Conservation (phyloP, 23 red algal genomes). For the Gracilariopsis chorda region DNA sequence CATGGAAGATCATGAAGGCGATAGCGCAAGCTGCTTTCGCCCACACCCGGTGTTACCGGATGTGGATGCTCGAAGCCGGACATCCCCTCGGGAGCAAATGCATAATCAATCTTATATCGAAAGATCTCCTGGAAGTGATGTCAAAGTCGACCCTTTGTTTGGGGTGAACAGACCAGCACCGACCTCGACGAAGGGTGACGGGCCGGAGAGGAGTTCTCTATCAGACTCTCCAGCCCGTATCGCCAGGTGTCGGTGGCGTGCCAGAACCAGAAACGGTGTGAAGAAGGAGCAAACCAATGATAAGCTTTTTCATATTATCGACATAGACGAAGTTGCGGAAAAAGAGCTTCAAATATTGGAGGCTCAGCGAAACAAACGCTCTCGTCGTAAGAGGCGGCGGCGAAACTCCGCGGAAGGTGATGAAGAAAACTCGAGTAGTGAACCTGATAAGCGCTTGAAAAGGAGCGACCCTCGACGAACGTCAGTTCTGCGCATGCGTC, state of each 20-base stretch:
- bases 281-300: background rate
- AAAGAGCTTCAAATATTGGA: slow-evolving; percentile 46
- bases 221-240: slow-evolving; percentile 40
- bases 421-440: slow-evolving; percentile 14
- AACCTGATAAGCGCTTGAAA: background rate
- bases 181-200: background rate
- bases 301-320: background rate
- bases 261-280: slow-evolving; percentile 13
- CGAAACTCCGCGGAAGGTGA: background rate
- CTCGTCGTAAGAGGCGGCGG: slow-evolving; percentile 2
- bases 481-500: background rate
- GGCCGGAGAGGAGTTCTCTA: slow-evolving; percentile 40
- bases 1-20: slow-evolving; percentile 57
- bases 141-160: background rate
- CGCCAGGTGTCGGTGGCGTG: background rate
- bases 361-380: background rate
- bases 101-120: background rate
- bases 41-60: background rate
- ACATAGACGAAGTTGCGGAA: slow-evolving; percentile 61
- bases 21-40: slow-evolving; percentile 54
- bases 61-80: slow-evolving; percentile 5
- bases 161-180: no score
- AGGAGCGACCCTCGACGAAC: background rate
- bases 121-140: background rate
- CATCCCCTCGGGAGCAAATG: background rate